phyloP scores from a whole-genome alignment of 441 rosid species.

The Viola pubescens region DNA sequence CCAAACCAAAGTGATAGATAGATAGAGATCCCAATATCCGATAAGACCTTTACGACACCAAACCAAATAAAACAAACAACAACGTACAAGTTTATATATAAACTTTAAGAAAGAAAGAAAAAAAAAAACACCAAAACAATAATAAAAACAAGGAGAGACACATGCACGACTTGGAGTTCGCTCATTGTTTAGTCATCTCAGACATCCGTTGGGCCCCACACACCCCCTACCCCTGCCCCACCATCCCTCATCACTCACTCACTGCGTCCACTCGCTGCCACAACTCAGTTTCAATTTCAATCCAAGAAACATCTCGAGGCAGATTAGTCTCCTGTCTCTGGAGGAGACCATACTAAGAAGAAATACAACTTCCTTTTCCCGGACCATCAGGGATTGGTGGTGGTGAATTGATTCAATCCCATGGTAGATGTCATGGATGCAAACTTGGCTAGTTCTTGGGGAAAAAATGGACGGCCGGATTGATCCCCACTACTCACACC shows the following conservation, averaged over 20 bases:
- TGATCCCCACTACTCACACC: conserved; percentile 44
- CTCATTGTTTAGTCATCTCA: conserved; percentile 33
- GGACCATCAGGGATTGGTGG: conserved; percentile 16
- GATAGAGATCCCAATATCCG: conserved; percentile 1
- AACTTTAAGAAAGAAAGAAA: not conserved
- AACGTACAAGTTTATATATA: not conserved
- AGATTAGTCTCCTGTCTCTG: no score
- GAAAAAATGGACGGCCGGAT: conserved; percentile 37
- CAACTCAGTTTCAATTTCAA: no score
- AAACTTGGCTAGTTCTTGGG: conserved; percentile 66
- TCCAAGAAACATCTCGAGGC: no score
- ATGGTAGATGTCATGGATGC: conserved; percentile 50
- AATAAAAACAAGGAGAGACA: conserved; percentile 15
- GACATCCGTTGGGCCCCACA: conserved; percentile 21
- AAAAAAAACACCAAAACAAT: conserved; percentile 9
- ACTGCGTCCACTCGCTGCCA: not conserved
- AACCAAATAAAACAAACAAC: conserved; percentile 21
- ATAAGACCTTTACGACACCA: conserved; percentile 25
- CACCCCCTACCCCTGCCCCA: conserved; percentile 15
- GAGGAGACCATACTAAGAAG: no score
- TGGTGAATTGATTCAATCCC: conserved; percentile 32
- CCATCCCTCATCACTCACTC: conserved; percentile 21
- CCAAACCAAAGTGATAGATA: not conserved
- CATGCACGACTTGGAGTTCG: conserved; percentile 33
- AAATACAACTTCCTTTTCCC: not conserved